phyloP scores from a whole-genome alignment of 768 basidiomycete genomes.

The Calocybe cyanea region DNA sequence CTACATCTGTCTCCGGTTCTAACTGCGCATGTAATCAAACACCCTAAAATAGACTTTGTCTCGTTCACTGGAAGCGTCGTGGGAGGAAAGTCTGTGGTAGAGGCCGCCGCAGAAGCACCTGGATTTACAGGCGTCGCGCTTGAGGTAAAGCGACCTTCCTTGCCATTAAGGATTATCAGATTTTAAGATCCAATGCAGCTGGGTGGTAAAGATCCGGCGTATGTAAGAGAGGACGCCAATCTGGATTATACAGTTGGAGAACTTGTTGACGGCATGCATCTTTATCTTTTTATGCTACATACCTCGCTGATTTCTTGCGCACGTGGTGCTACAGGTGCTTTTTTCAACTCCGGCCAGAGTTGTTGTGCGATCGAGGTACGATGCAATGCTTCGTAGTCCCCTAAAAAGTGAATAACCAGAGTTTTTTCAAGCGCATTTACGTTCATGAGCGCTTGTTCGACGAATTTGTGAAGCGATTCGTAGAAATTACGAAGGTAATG shows the following conservation, averaged over 20 bases:
- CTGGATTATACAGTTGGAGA: slow-evolving; percentile 78
- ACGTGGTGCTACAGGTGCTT: slow-evolving; percentile 52
- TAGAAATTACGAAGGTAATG: slow-evolving; percentile 66
- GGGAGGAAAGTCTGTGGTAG: slow-evolving; percentile 72
- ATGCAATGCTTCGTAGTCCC: neutral
- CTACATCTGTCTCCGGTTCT: slow-evolving; percentile 68
- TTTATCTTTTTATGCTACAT: neutral
- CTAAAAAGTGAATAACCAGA: neutral
- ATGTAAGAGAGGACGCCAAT: slow-evolving; percentile 86
- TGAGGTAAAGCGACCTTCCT: slow-evolving; percentile 50
- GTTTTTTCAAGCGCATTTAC: slow-evolving; percentile 69
- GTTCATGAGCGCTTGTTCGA: slow-evolving; percentile 86
- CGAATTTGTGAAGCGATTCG: slow-evolving; percentile 70
- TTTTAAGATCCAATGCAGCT: slow-evolving; percentile 42
- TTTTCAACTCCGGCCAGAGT: slow-evolving; percentile 98
- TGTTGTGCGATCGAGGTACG: slow-evolving; percentile 88
- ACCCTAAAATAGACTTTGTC: slow-evolving; percentile 72
- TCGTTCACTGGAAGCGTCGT: slow-evolving; percentile 86
- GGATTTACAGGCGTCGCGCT: slow-evolving; percentile 87
- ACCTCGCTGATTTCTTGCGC: neutral
- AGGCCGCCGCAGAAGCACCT: slow-evolving; percentile 56
- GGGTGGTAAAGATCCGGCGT: slow-evolving; percentile 97
- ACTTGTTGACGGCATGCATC: slow-evolving; percentile 77
- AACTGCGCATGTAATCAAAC: slow-evolving; percentile 56
- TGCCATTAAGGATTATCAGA: neutral